phyloP scores from a whole-genome alignment of 805 yeast genomes.

The Lipomyces chichibuensis region DNA sequence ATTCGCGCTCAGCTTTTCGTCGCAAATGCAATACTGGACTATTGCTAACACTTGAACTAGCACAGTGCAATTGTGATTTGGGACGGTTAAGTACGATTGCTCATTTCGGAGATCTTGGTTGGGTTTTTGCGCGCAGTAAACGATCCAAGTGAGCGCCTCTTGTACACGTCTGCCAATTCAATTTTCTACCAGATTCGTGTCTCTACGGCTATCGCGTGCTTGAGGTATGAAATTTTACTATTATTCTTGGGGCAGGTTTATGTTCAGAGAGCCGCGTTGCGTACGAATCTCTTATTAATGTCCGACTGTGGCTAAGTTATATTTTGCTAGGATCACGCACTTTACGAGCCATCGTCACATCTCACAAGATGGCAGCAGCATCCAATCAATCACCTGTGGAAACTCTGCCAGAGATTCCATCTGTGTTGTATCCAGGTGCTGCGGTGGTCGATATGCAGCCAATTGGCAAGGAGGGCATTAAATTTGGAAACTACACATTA shows the following conservation, averaged over 20 bases:
- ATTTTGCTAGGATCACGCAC: background rate
- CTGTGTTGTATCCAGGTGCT: slow-evolving; percentile 7
- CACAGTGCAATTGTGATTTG: background rate
- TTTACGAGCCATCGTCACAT: background rate
- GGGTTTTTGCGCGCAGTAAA: background rate
- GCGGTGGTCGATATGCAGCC: slow-evolving; percentile 29
- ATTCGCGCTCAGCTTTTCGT: background rate
- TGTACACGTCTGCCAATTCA: background rate
- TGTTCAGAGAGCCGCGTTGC: background rate
- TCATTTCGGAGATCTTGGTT: background rate
- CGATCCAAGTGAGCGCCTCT: background rate
- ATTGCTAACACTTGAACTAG: background rate
- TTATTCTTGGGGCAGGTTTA: background rate
- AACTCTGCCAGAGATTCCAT: background rate
- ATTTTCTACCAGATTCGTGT: background rate
- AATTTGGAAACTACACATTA: slow-evolving; percentile 86
- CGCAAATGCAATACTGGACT: background rate
- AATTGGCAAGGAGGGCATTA: slow-evolving; percentile 26
- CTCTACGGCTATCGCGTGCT: background rate
- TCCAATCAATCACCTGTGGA: background rate
- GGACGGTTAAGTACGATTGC: background rate
- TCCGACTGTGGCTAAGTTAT: background rate
- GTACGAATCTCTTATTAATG: background rate
- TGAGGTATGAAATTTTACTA: background rate
- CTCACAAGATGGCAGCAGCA: background rate